These are phyloP conservation scores for Leccinellum albellum DNA, from an alignment of 768 basidiomycete species.

Conservation along the genomic window DNA sequence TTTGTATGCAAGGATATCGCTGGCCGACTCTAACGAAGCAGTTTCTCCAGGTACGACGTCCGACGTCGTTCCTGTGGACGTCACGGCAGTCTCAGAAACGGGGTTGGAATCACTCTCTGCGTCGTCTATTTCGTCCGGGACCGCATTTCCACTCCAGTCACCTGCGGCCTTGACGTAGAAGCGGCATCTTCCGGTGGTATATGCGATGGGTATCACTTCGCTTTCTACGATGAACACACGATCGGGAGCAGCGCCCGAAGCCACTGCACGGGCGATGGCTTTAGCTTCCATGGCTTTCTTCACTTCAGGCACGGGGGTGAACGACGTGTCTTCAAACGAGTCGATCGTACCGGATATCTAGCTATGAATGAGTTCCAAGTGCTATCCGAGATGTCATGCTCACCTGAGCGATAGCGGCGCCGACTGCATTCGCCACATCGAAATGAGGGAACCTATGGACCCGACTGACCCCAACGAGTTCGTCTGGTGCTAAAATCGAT, in stretches of 20 bases:
- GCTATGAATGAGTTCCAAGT: conserved; percentile 15
- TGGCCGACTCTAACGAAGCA: conserved; percentile 10
- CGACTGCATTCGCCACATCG: conserved; percentile 61
- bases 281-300: conserved; percentile 33
- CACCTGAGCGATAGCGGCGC: conserved; percentile 45
- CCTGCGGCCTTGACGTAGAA: conserved; percentile 62
- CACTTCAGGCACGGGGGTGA: conserved; percentile 30
- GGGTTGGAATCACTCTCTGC: background rate
- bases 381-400: background rate
- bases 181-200: conserved; percentile 32
- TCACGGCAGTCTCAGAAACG: conserved; percentile 3
- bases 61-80: background rate
- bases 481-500: conserved; percentile 51
- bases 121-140: conserved; percentile 22
- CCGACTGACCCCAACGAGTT: conserved; percentile 48
- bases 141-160: conserved; percentile 35
- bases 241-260: conserved; percentile 41
- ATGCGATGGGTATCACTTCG: conserved; percentile 45
- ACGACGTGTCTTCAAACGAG: conserved; percentile 40
- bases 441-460: conserved; percentile 48
- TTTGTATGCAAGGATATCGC: conserved; percentile 34
- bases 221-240: conserved; percentile 53
- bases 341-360: conserved; percentile 45
- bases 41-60: conserved; percentile 10
- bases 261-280: conserved; percentile 43